Percentiles rank a stretch among this genome's conserved stretches.
Conservation (phyloP, 2,329 filamentous ascomycete genomes). For the Xenoacremonium recifei region DNA sequence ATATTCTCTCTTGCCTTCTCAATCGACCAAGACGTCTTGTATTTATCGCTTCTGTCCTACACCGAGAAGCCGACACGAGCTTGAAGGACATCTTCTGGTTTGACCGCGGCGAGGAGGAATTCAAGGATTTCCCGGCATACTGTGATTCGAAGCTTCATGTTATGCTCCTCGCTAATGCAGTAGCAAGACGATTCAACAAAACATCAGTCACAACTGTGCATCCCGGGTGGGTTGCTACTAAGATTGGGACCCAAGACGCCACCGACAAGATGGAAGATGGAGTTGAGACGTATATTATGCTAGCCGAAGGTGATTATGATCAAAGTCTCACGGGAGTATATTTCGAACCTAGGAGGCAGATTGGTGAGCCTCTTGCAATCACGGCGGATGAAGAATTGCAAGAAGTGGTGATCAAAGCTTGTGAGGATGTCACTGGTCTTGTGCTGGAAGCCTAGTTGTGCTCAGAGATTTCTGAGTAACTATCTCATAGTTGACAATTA, state of each 20-base stretch:
- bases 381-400: conserved; percentile 13
- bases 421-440: conserved; percentile 12
- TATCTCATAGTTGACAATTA: too few relatives aligned
- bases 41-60: conserved; percentile 17
- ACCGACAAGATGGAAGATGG: conserved; percentile 19
- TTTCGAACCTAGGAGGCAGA: conserved; percentile 17
- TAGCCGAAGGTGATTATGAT: conserved; percentile 20
- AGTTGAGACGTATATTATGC: conserved; percentile 17
- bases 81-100: conserved; percentile 20
- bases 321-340: conserved; percentile 14
- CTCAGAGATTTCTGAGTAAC: too few relatives aligned
- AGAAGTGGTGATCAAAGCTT: conserved; percentile 14
- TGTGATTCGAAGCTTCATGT: conserved; percentile 20
- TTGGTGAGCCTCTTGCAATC: conserved; percentile 9
- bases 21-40: conserved; percentile 16
- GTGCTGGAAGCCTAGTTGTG: conserved; percentile 7
- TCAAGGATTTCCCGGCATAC: conserved; percentile 18
- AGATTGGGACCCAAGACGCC: conserved; percentile 11
- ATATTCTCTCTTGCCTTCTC: conserved; percentile 19
- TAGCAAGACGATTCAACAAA: conserved; percentile 14
- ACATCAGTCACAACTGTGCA: conserved; percentile 18
- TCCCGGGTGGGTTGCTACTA: conserved; percentile 22
- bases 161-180: conserved; percentile 18
- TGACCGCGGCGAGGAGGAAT: conserved; percentile 13
- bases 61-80: conserved; percentile 13